A percentile compares a stretch with the other conserved stretches of the same genome.
phyloP scores from a whole-genome alignment of 495 filamentous ascomycete species.

The Trichoderma asperelloides region DNA sequence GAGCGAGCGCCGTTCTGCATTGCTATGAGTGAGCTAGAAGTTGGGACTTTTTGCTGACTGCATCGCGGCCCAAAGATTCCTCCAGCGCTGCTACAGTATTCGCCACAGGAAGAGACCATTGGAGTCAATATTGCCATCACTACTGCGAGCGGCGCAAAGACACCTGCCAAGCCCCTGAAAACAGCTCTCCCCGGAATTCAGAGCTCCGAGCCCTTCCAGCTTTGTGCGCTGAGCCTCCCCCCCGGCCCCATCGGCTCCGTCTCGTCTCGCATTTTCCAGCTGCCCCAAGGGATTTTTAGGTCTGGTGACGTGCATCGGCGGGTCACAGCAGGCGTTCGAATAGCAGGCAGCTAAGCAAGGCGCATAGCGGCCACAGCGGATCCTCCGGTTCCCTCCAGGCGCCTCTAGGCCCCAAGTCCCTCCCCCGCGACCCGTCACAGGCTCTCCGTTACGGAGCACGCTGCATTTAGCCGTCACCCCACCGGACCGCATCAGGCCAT shows the following conservation, averaged over 20 bases:
- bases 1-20: too few relatives aligned
- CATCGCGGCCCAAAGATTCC: not conserved
- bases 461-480: conserved; percentile 2
- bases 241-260: too few relatives aligned
- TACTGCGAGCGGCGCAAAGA: too few relatives aligned
- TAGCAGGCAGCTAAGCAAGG: not conserved
- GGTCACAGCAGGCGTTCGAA: not conserved
- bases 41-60: not conserved
- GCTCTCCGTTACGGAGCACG: not conserved
- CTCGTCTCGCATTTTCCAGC: too few relatives aligned
- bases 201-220: too few relatives aligned
- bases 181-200: too few relatives aligned
- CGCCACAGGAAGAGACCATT: not conserved
- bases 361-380: not conserved
- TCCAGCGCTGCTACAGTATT: not conserved
- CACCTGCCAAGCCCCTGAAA: too few relatives aligned
- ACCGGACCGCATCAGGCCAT: not conserved
- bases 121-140: not conserved
- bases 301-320: conserved; percentile 5
- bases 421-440: not conserved
- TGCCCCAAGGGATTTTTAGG: not conserved
- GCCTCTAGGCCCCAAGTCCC: not conserved
- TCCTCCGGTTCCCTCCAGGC: not conserved
- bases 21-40: not conserved
- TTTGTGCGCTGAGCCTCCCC: too few relatives aligned